These are phyloP conservation scores for Syzygium oleosum DNA, from an alignment of 345 rosid genomes.

Conservation along the genomic window DNA sequence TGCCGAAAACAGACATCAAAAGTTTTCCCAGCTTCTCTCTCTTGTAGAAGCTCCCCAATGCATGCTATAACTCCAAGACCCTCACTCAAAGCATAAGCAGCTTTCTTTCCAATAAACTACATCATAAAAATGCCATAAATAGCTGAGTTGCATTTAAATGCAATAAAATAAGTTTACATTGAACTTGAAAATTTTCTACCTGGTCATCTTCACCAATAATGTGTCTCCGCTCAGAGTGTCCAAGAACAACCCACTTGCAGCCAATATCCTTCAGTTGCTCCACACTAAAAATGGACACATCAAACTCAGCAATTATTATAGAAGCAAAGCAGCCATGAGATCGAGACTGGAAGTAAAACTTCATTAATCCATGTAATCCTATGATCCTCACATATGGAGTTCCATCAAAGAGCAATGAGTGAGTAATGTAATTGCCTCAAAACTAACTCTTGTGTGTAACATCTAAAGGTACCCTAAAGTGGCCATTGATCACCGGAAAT, in stretches of 20 bases:
- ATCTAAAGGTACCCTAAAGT: not conserved
- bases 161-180: not conserved
- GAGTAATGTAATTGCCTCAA: not conserved
- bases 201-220: slow-evolving; percentile 85
- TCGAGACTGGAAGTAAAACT: not conserved
- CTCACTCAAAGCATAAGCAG: slow-evolving; percentile 81
- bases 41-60: slow-evolving; percentile 80
- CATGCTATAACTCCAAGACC: slow-evolving; percentile 95
- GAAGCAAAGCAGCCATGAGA: not conserved
- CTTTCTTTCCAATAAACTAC: slow-evolving; percentile 96
- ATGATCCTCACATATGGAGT: not conserved
- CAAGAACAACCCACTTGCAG: slow-evolving; percentile 96
- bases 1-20: slow-evolving; percentile 92
- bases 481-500: not conserved
- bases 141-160: not conserved
- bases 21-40: slow-evolving; percentile 94
- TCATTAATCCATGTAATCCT: not conserved
- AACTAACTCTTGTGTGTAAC: not conserved
- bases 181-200: slow-evolving; percentile 25
- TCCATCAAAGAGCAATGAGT: not conserved
- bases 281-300: slow-evolving; percentile 36
- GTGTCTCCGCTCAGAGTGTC: slow-evolving; percentile 97
- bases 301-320: not conserved
- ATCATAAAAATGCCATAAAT: not conserved
- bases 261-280: slow-evolving; percentile 91